A percentile compares a stretch with the other conserved stretches of the same genome.
These are phyloP conservation scores for Fusarium sp. DNA, from an alignment of 2,329 filamentous ascomycete species.

Conservation along the genomic window DNA sequence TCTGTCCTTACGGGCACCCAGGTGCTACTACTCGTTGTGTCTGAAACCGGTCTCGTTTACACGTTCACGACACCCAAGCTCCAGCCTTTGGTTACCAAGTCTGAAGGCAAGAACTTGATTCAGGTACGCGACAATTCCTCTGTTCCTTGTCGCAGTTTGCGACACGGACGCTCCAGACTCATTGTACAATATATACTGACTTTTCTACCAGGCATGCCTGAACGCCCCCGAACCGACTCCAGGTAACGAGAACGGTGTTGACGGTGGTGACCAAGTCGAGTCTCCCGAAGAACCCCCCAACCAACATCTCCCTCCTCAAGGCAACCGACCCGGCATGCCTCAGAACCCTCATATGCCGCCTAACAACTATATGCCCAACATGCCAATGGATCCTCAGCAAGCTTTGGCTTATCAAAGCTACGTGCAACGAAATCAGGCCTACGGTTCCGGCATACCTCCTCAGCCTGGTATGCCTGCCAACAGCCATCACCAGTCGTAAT, in stretches of 20 bases:
- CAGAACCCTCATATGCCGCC: conserved; percentile 69
- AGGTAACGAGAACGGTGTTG: conserved; percentile 83
- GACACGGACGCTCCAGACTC: not conserved
- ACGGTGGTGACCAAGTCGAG: conserved; percentile 81
- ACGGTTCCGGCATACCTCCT: conserved; percentile 82
- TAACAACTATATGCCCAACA: conserved; percentile 69
- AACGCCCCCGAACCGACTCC: conserved; percentile 92
- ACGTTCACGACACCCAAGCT: conserved; percentile 99
- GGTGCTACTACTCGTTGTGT: conserved; percentile 94
- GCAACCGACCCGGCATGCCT: conserved; percentile 72
- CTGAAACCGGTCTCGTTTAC: conserved; percentile 96
- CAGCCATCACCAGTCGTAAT: conserved; percentile 81
- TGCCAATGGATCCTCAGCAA: conserved; percentile 79
- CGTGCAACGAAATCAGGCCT: conserved; percentile 75
- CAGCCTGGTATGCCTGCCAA: conserved; percentile 84
- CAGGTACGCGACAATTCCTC: conserved; percentile 72
- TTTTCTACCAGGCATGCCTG: conserved; percentile 79
- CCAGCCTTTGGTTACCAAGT: conserved; percentile 96
- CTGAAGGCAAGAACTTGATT: conserved; percentile 98
- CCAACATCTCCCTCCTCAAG: conserved; percentile 75
- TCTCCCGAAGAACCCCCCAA: conserved; percentile 90
- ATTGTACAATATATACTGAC: conserved; percentile 10
- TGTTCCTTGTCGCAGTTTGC: not conserved
- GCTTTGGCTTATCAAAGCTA: conserved; percentile 87
- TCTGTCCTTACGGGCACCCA: conserved; percentile 98